Conservation (phyloP, 139 green algal genomes). For the Yamagishiella unicocca region DNA sequence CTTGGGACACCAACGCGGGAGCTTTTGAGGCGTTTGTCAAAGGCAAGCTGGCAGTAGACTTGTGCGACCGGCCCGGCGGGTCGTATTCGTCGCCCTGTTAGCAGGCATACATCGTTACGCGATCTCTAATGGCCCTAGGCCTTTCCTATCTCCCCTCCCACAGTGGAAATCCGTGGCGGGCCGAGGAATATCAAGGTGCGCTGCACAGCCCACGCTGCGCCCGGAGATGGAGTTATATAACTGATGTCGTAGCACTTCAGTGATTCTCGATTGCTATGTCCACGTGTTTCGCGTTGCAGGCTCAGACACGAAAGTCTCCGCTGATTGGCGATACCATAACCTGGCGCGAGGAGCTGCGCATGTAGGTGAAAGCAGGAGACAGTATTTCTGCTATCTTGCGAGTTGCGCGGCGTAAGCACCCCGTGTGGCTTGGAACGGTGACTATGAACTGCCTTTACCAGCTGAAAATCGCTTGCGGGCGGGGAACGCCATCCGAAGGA, state of each 20-base stretch:
- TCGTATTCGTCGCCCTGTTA: not conserved
- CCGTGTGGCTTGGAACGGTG: too few relatives aligned
- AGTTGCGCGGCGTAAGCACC: too few relatives aligned
- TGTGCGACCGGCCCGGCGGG: not conserved
- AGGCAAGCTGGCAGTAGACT: conserved; percentile 58
- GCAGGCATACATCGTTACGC: too few relatives aligned
- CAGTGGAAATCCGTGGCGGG: conserved; percentile 87
- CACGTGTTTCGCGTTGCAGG: conserved; percentile 55
- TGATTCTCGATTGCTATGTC: not conserved
- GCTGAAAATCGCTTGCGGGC: too few relatives aligned
- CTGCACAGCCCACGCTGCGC: too few relatives aligned
- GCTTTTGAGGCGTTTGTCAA: conserved; percentile 79
- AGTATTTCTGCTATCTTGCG: not conserved
- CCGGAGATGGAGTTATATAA: too few relatives aligned
- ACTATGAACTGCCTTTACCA: too few relatives aligned
- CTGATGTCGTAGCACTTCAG: too few relatives aligned
- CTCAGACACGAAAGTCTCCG: conserved; percentile 56
- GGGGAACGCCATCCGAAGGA: too few relatives aligned
- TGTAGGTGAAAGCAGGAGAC: conserved; percentile 61
- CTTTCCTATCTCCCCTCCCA: not conserved
- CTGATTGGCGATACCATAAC: conserved; percentile 65
- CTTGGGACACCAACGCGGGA: conserved; percentile 76
- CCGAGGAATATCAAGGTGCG: conserved; percentile 78
- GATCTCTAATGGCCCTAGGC: not conserved
- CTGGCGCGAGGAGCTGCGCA: conserved; percentile 76